Evolutionary conservation across 2,329 filamentous ascomycete genomes (phyloP), one percentile per base, ranked within the genome.

Genomic region (Emergomyces orientalis): DNA sequence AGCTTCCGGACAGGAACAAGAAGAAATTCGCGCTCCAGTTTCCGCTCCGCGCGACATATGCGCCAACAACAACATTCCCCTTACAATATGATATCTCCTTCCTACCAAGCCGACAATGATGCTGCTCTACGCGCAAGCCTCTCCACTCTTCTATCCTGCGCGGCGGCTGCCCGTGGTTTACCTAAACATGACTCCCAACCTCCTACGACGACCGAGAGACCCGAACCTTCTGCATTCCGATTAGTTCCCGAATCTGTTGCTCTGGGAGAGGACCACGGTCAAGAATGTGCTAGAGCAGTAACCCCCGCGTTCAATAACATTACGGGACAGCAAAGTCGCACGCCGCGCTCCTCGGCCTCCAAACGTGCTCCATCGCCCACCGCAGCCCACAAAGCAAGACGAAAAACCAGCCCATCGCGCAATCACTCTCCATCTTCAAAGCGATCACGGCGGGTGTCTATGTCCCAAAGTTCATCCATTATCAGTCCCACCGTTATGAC

Each of bases 121-220:
- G 94, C 91, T 37, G 94, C 91, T 1, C 82, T 99, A 13, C 87
- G 94, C 41, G 91, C 94, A 25, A 96, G 91, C 58, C 82, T 99
- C n/a, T 96, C 91, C 0, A 97, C 94, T 0, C 82, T 99, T 14
- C 84, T 99, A 14, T 97, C 93, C n/a, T 96, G 91, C 70, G 93
- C 91, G 0, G 91, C 92, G 2, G 94, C 93, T 0, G 94, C 93
- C 1, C 85, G 94, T 52, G 88, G 89, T 3, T 80, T 94, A 19
- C 86, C 88, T 0, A 96, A 94, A 71, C 70, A 70, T 63, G 77
- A 75, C 56, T 71, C 65, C 47, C 72, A 72, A 56, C 74, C 59
- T 41, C 14, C 62, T 62, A 47, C 65, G 56, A 41, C 70, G 55
- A 41, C 70, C 65, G 43, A 70, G 58, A 69, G 71, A 22, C 63